phyloP scores from a whole-genome alignment of 2,329 filamentous ascomycete species.

The Cercospora beticola region DNA sequence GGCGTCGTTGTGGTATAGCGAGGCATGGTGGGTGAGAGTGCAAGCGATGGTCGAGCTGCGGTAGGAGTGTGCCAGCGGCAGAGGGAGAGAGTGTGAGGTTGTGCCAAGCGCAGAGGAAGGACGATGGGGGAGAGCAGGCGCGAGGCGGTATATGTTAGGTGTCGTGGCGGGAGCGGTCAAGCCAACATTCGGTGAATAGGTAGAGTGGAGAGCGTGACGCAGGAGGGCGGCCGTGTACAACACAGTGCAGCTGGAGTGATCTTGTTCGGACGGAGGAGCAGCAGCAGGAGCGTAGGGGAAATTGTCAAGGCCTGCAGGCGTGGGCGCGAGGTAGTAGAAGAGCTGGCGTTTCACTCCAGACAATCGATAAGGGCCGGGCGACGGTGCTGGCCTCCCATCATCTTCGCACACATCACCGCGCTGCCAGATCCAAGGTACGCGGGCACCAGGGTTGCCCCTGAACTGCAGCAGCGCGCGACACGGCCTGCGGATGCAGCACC shows the following conservation, averaged over 20 bases:
- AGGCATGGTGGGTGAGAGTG: conserved; percentile 23
- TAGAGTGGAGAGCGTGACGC: conserved; percentile 16
- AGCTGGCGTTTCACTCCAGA: conserved; percentile 10
- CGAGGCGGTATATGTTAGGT: conserved; percentile 16
- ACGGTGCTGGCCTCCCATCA: not conserved
- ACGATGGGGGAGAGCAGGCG: conserved; percentile 9
- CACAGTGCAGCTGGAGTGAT: not conserved
- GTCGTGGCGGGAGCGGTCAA: conserved; percentile 17
- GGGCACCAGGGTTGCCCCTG: conserved; percentile 16
- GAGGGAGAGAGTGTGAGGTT: not conserved
- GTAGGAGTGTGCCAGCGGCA: not conserved
- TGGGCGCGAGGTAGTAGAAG: not conserved
- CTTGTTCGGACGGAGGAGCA: not conserved
- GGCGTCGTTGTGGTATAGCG: conserved; percentile 19
- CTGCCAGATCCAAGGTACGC: conserved; percentile 17
- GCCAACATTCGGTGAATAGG: conserved; percentile 15
- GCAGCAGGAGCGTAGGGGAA: not conserved
- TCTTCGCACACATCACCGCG: not conserved
- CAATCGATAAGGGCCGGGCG: conserved; percentile 15
- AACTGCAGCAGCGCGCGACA: not conserved
- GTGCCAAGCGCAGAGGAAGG: conserved; percentile 13
- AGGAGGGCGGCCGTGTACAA: not conserved
- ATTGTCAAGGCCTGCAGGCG: not conserved
- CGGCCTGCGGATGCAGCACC: conserved; percentile 20
- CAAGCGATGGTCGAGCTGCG: not conserved